These are phyloP conservation scores for Malassezia caprae DNA, from an alignment of 1,284 basidiomycete genomes.

Conservation along the genomic window DNA sequence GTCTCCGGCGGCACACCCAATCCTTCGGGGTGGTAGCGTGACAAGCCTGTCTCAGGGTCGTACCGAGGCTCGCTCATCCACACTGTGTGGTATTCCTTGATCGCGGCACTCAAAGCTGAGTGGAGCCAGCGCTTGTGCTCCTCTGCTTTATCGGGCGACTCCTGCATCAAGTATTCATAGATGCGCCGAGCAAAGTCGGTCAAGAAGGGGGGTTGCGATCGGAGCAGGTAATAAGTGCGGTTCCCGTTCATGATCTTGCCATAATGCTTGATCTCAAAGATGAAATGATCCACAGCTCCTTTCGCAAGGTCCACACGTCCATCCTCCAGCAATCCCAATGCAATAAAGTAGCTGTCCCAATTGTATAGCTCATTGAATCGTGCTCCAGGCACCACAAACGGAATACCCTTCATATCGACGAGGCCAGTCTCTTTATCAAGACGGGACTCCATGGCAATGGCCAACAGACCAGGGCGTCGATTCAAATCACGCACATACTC, in stretches of 20 bases:
- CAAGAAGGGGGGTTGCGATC: slow-evolving; percentile 93
- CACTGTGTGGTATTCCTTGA: slow-evolving; percentile 96
- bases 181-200: slow-evolving; percentile 97
- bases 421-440: slow-evolving; percentile 52
- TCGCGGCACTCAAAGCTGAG: slow-evolving; percentile 84
- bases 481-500: slow-evolving; percentile 84
- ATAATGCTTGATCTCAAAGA: slow-evolving; percentile 97
- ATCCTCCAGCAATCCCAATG: slow-evolving; percentile 85
- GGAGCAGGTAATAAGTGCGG: slow-evolving; percentile 64
- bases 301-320: slow-evolving; percentile 86
- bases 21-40: slow-evolving; percentile 86
- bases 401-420: slow-evolving; percentile 76
- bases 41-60: slow-evolving; percentile 83
- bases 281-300: slow-evolving; percentile 95
- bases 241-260: slow-evolving; percentile 57
- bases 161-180: slow-evolving; percentile 51
- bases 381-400: slow-evolving; percentile 89
- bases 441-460: slow-evolving; percentile 81
- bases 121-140: slow-evolving; percentile 83
- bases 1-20: slow-evolving; percentile 94
- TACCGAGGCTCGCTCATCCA: slow-evolving; percentile 90
- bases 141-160: slow-evolving; percentile 26
- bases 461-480: slow-evolving; percentile 81
- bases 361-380: slow-evolving; percentile 82
- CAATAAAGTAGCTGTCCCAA: slow-evolving; percentile 68